Conservation (phyloP, 176 grass and related monocot species). For the Juncus inflexus region DNA sequence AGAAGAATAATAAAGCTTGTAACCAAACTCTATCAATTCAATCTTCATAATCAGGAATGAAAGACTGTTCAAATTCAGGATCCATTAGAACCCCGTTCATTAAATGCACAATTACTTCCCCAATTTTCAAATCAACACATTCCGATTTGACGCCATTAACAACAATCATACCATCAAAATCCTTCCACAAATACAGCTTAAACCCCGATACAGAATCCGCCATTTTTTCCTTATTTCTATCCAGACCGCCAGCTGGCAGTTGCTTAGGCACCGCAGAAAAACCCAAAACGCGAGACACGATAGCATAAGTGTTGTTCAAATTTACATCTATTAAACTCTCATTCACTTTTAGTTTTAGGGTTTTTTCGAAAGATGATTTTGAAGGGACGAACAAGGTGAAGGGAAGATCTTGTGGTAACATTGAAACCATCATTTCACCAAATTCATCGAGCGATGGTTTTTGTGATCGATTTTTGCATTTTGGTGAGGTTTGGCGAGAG, state of each 20-base stretch:
- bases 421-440: slow-evolving; percentile 76
- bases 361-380: slow-evolving; percentile 30
- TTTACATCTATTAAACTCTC: slow-evolving; percentile 6
- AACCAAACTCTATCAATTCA: not conserved
- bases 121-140: slow-evolving; percentile 57
- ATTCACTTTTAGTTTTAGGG: slow-evolving; percentile 33
- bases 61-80: slow-evolving; percentile 68
- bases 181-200: slow-evolving; percentile 45
- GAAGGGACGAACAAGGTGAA: slow-evolving; percentile 82
- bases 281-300: slow-evolving; percentile 70
- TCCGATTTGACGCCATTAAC: slow-evolving; percentile 70
- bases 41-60: slow-evolving; percentile 28
- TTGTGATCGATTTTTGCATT: too few relatives aligned
- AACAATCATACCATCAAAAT: slow-evolving; percentile 44
- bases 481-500: too few relatives aligned
- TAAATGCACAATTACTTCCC: slow-evolving; percentile 50
- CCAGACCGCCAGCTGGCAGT: slow-evolving; percentile 37
- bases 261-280: slow-evolving; percentile 62
- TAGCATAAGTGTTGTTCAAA: slow-evolving; percentile 38
- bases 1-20: not conserved
- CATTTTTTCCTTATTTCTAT: slow-evolving; percentile 9
- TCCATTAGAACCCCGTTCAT: slow-evolving; percentile 78
- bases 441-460: slow-evolving; percentile 34
- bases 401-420: slow-evolving; percentile 61
- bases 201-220: slow-evolving; percentile 66